Conservation (phyloP, 257 asterid species). For the Gynochthodes officinalis region DNA sequence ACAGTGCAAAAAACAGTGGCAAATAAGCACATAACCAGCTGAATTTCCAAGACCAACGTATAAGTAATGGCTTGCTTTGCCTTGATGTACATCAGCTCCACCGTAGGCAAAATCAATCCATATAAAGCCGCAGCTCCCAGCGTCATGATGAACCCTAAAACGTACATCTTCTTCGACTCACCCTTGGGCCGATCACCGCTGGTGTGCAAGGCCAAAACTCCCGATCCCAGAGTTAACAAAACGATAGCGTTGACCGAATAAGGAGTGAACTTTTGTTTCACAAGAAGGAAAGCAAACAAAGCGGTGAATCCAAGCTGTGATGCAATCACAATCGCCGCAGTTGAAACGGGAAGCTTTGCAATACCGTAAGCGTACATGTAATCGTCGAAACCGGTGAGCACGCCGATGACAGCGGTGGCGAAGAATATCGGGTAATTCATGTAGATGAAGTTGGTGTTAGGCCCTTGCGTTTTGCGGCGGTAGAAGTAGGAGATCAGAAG, state of each 20-base stretch:
- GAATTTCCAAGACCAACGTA: constrained; percentile 26
- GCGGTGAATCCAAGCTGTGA: constrained; percentile 26
- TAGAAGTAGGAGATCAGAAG: constrained; percentile 17
- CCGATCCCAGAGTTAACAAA: constrained; percentile 22
- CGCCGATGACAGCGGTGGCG: constrained; percentile 21
- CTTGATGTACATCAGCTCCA: constrained; percentile 25
- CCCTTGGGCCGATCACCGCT: constrained; percentile 22
- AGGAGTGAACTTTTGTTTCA: constrained; percentile 30
- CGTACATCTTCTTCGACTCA: constrained; percentile 15
- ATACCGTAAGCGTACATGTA: constrained; percentile 22
- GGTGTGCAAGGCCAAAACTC: constrained; percentile 19
- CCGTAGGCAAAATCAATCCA: constrained; percentile 25
- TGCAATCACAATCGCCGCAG: constrained; percentile 16
- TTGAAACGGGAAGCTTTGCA: constrained; percentile 23
- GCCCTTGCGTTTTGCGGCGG: constrained; percentile 17
- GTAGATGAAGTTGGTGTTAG: constrained; percentile 8
- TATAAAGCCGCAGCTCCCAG: constrained; percentile 25
- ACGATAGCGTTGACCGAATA: constrained; percentile 25
- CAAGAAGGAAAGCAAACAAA: constrained; percentile 23
- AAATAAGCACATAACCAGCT: constrained; percentile 21
- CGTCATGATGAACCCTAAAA: constrained; percentile 25
- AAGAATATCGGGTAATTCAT: constrained; percentile 21
- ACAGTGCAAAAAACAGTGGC: constrained; percentile 25
- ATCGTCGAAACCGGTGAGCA: constrained; percentile 23
- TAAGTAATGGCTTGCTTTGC: constrained; percentile 21